These are phyloP conservation scores for Xylariaceae sp. DNA, from an alignment of 2,329 filamentous ascomycete species.

Conservation along the genomic window DNA sequence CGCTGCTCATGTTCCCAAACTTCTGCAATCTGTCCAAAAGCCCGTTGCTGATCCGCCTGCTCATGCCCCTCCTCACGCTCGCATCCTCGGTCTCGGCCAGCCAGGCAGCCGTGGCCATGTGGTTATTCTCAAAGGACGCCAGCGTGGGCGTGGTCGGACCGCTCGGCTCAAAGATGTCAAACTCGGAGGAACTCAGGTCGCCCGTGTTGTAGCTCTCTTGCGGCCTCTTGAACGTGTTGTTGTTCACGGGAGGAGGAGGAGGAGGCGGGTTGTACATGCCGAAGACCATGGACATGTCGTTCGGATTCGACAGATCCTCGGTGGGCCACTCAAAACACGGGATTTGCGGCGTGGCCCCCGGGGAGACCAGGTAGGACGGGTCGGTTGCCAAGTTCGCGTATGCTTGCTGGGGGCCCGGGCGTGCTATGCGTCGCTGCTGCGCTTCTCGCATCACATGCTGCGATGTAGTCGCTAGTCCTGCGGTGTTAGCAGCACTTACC, in stretches of 20 bases:
- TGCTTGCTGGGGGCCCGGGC: conserved; percentile 58
- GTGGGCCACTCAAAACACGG: conserved; percentile 47
- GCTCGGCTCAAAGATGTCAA: conserved; percentile 46
- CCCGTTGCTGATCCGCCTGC: conserved; percentile 53
- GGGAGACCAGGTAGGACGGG: conserved; percentile 55
- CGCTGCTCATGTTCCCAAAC: conserved; percentile 50
- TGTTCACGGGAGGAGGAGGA: conserved; percentile 39
- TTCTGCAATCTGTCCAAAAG: conserved; percentile 56
- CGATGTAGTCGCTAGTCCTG: conserved; percentile 53
- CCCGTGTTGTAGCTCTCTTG: conserved; percentile 37
- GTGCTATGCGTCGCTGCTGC: conserved; percentile 80
- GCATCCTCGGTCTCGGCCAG: conserved; percentile 45
- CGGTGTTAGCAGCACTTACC: conserved; percentile 54
- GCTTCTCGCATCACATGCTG: conserved; percentile 84
- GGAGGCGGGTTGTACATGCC: conserved; percentile 38
- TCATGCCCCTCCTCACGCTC: conserved; percentile 33
- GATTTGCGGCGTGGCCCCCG: conserved; percentile 50
- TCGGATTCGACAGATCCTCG: conserved; percentile 30
- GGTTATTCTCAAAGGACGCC: conserved; percentile 46
- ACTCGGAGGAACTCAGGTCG: conserved; percentile 43
- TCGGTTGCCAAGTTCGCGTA: conserved; percentile 35
- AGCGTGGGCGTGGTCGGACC: conserved; percentile 47
- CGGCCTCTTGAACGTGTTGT: conserved; percentile 44
- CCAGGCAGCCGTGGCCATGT: conserved; percentile 42
- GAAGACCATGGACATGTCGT: conserved; percentile 41